Base-by-base conservation (phyloP, 23 red algal genomes). In the Gracilaria caudata region DNA sequence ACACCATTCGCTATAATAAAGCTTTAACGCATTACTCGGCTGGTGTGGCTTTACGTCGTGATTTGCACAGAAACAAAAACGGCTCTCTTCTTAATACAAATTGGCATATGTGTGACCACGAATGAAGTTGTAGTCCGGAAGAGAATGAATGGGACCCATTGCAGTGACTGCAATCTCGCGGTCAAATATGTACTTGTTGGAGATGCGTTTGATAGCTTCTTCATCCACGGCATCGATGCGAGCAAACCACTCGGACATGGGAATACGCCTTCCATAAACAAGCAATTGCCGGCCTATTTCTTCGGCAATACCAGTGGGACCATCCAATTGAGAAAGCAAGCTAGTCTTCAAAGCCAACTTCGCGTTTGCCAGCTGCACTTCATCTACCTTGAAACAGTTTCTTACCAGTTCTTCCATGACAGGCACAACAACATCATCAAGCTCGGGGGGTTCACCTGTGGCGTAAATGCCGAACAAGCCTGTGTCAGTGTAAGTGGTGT, bases 401-500 rank as follows among this genome's bases (percentile, higher is more conserved):
- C 86, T 46, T 1, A 91, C 79, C 26, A 99, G 55, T 83, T 93
- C 94, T 40, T 87, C 26, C 81, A 91, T 86, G 14, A 92, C 51
- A 10, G 78, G 68, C 26, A 83, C 75, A n/a, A 88, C 97, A 40
- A 96, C 90, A 80, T 99, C 97, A 83, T 99, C 93, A 49, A 99
- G 83, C 43, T 96, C 89, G 0, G 32, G 70, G 37, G 97, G 93
- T 32, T 95, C 74, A 35, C 84, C 92, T 16, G 93, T 87, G 10
- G 72, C 89, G 61, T 99, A 99, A 28, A 95, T 40, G 14, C 97
- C 97, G 41, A 95, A 95, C 35, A 99, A 82, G 66, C 97, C 97
- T 24, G 97, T 99, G 77, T 99, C 97, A 7, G 93, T 93, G 82
- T 99, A 99, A 23, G 97, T 92, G 29, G 97, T 99, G 80, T 99